Base-by-base conservation (phyloP, 2,329 filamentous ascomycete species). In the Acephala macrosclerotiorum region DNA sequence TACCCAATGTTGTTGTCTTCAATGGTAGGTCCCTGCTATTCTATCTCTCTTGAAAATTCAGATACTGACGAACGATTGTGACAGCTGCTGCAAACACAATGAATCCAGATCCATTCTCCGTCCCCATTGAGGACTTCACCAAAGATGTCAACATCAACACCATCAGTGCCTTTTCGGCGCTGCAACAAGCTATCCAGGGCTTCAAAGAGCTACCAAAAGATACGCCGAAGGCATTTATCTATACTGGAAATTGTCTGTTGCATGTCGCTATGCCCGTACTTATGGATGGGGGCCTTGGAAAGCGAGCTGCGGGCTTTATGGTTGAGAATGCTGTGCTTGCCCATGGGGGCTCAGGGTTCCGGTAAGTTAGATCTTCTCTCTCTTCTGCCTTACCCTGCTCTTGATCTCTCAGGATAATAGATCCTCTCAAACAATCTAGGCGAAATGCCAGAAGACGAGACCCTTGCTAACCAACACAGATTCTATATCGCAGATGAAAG, bases 401-500 rank as follows among this genome's bases (percentile, higher is more conserved):
- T 33, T 33, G 9, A 9, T 33, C n/a, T n/a, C n/a, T n/a, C n/a
- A n/a, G n/a, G n/a, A n/a, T n/a, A n/a, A n/a, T n/a, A n/a, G n/a
- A n/a, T n/a, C n/a, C n/a, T n/a, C n/a, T n/a, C n/a, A n/a, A n/a
- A n/a, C n/a, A n/a, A n/a, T n/a, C n/a, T n/a, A n/a, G n/a, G n/a
- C n/a, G n/a, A n/a, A n/a, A n/a, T n/a, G n/a, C n/a, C n/a, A n/a
- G n/a, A n/a, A n/a, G n/a, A n/a, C n/a, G n/a, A n/a, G n/a, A n/a
- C n/a, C n/a, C n/a, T 4, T 36, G 4, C 7, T 33, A 29, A 35
- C 14, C 14, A 26, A 33, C 2, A 42, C 51, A 70, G 83, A 47
- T 86, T 86, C 69, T 85, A 85, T 68, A 86, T 82, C 62, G 80
- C 75, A 3, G 83, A 86, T 59, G 81, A 86, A 70, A 77, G 83